Evolutionary conservation across 2,329 filamentous ascomycete genomes (phyloP).

Genomic region (Fusarium transvaalense): DNA sequence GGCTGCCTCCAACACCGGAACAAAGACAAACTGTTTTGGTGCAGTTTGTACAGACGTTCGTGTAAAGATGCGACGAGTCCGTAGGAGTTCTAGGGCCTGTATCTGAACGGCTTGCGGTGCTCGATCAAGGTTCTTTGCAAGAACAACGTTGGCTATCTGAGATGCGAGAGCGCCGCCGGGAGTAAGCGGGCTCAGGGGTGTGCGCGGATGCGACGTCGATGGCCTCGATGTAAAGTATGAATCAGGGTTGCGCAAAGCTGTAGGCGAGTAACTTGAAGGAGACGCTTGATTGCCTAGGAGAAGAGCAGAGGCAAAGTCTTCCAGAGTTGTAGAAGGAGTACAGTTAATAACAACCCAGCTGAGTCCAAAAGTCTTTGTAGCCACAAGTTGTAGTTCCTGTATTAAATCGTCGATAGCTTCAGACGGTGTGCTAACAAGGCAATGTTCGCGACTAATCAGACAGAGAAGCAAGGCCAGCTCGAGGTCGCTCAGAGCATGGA

Average conservation of each 20-base stretch:
- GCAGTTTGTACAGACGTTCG: slow-evolving; percentile 79
- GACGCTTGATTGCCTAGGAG: slow-evolving; percentile 58
- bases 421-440: slow-evolving; percentile 81
- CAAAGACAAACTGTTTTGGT: slow-evolving; percentile 82
- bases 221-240: slow-evolving; percentile 51
- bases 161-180: slow-evolving; percentile 46
- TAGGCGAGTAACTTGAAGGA: slow-evolving; percentile 45
- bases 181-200: slow-evolving; percentile 49
- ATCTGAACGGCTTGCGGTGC: slow-evolving; percentile 84
- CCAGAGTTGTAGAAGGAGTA: slow-evolving; percentile 77
- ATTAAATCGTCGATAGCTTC: slow-evolving; percentile 75
- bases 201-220: slow-evolving; percentile 41
- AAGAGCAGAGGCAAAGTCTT: slow-evolving; percentile 82
- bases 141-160: slow-evolving; percentile 82
- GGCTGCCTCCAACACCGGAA: slow-evolving; percentile 73
- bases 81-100: slow-evolving; percentile 82
- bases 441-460: slow-evolving; percentile 85
- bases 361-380: slow-evolving; percentile 78
- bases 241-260: slow-evolving; percentile 46
- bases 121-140: slow-evolving; percentile 82
- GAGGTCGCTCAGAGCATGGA: slow-evolving; percentile 85
- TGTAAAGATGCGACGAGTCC: slow-evolving; percentile 81
- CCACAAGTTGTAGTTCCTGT: slow-evolving; percentile 79
- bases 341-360: slow-evolving; percentile 79
- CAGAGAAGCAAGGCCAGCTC: slow-evolving; percentile 89